Evolutionary conservation across 768 basidiomycete species (phyloP), one percentile per base, ranked within the genome.

Genomic region (Hysterangium stoloniferum): DNA sequence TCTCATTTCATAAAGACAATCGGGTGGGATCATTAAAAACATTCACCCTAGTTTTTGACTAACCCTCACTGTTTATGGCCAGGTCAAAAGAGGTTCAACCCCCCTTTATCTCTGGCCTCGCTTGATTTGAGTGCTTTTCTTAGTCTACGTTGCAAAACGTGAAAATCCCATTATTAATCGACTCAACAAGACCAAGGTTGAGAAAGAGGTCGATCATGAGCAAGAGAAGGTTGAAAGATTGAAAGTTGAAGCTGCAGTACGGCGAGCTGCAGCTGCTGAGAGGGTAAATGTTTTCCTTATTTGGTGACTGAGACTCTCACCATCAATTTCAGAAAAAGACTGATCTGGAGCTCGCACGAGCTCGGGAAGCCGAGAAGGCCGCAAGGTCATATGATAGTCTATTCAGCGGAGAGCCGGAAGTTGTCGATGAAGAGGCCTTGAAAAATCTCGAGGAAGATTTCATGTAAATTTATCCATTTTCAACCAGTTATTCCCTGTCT

Each of bases 1-100:
- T 99, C 0, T 87, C 91, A 0, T 98, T 99, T 64, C 88, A 97
- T 57, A 86, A 73, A 51, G 91, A 96, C 61, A 92, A 95, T 62
- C 75, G 74, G 67, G 91, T 91, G 56, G 33, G 74, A 36, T 25
- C 20, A 15, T 12, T 19, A 6, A 11, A 9, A 6, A 6, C 12
- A 4, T 6, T 33, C 20, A 29, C 44, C 35, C 54, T 8, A 43
- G 35, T 38, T 48, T 9, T 34, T 13, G 36, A 32, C 35, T 36
- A n/a, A 45, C 32, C 35, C 12, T 34, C 13, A 24, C 53, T 28
- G 49, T 45, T 25, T 24, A 25, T 38, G 28, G 20, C 20, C 49
- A 89, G 85, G 88, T 94, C 45, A 92, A 89, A 70, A 74, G 89
- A 68, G 75, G 90, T 89, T 61, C 15, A 62, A 49, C 40, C 6